Evolutionary conservation across 2,329 filamentous ascomycete genomes (phyloP).

Genomic region (Pyrenochaeta sp.): DNA sequence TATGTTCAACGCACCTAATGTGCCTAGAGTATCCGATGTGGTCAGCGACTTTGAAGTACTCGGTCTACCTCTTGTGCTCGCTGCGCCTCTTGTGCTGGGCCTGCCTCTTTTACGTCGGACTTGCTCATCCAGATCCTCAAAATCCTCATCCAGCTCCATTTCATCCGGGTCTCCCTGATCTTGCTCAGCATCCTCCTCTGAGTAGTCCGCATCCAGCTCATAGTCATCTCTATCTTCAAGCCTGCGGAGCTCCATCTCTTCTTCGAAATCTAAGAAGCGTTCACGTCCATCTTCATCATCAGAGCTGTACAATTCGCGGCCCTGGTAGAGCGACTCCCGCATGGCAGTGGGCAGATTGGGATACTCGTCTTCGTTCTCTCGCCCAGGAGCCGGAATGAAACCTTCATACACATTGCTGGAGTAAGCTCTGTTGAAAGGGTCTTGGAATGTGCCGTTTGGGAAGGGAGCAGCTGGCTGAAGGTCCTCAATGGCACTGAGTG

Average conservation of each 20-base stretch:
- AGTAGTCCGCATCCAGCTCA: slow-evolving; percentile 46
- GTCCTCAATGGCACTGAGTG: slow-evolving; percentile 30
- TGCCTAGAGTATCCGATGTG: slow-evolving; percentile 1
- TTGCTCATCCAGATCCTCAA: slow-evolving; percentile 35
- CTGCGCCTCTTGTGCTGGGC: slow-evolving; percentile 2
- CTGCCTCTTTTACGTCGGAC: slow-evolving; percentile 25
- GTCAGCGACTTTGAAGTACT: slow-evolving; percentile 3
- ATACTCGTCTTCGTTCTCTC: slow-evolving; percentile 44
- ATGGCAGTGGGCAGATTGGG: slow-evolving; percentile 26
- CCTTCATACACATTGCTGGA: slow-evolving; percentile 46
- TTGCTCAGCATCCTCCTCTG: slow-evolving; percentile 40
- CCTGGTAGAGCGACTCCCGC: slow-evolving; percentile 27
- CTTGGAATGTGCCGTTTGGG: slow-evolving; percentile 18
- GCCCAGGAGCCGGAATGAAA: slow-evolving; percentile 47
- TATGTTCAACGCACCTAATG: slow-evolving; percentile 4
- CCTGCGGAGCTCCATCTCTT: slow-evolving; percentile 37
- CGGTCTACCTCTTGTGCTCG: slow-evolving; percentile 4
- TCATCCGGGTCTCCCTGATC: slow-evolving; percentile 44
- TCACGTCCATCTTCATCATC: slow-evolving; percentile 39
- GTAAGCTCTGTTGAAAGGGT: slow-evolving; percentile 33
- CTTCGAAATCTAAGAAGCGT: slow-evolving; percentile 31
- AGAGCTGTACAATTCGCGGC: slow-evolving; percentile 30
- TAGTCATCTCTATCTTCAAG: slow-evolving; percentile 40
- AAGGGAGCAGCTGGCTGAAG: slow-evolving; percentile 24
- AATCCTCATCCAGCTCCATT: slow-evolving; percentile 35